These are phyloP conservation scores for Penicillium ochrochloron DNA, from an alignment of 495 filamentous ascomycete species.

Conservation along the genomic window DNA sequence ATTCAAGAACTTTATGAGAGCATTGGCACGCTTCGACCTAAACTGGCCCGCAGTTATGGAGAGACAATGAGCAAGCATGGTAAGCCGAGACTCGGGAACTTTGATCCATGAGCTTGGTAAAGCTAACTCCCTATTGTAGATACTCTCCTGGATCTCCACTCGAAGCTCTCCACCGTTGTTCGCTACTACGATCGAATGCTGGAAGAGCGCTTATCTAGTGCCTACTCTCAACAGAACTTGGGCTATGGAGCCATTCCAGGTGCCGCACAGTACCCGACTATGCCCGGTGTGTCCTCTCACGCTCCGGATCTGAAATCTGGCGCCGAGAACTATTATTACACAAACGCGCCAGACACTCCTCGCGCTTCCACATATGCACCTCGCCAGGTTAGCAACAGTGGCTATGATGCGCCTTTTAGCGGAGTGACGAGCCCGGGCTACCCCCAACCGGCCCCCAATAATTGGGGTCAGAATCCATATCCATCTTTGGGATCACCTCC, in stretches of 20 bases:
- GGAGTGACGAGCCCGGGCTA: slow-evolving; percentile 37
- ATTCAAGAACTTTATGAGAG: slow-evolving; percentile 98
- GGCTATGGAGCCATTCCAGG: slow-evolving; percentile 51
- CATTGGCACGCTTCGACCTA: slow-evolving; percentile 88
- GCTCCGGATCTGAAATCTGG: slow-evolving; percentile 53
- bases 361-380: slow-evolving; percentile 49
- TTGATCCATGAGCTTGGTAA: slow-evolving; percentile 7
- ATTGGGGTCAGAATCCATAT: slow-evolving; percentile 38
- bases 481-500: slow-evolving; percentile 38
- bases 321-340: slow-evolving; percentile 82
- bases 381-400: slow-evolving; percentile 34
- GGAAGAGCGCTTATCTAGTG: slow-evolving; percentile 89
- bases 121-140: slow-evolving; percentile 54
- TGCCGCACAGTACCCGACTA: slow-evolving; percentile 58
- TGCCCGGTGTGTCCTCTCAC: slow-evolving; percentile 64
- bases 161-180: slow-evolving; percentile 94
- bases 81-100: slow-evolving; percentile 43
- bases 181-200: slow-evolving; percentile 99
- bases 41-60: slow-evolving; percentile 93
- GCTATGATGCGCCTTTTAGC: slow-evolving; percentile 23
- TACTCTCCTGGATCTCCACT: slow-evolving; percentile 89
- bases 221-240: slow-evolving; percentile 79
- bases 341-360: slow-evolving; percentile 58
- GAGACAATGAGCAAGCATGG: slow-evolving; percentile 99
- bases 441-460: slow-evolving; percentile 29